Conservation (phyloP, 108 stramenopile genomes). For the Chaetoceros tenuissimus region DNA sequence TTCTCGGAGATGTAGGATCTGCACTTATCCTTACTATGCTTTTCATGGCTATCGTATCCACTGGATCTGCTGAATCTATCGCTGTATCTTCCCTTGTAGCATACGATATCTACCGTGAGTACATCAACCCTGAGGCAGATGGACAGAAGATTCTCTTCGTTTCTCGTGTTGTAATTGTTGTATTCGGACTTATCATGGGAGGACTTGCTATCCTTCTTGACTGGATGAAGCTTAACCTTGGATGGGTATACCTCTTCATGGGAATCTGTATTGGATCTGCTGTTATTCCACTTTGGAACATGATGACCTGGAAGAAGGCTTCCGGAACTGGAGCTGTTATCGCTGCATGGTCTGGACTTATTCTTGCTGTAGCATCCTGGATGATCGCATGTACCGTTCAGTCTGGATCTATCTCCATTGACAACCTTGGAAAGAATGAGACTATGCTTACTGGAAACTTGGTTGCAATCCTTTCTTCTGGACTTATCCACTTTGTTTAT, state of each 20-base stretch:
- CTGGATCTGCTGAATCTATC: conserved; percentile 64
- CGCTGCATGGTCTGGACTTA: conserved; percentile 48
- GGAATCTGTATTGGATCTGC: conserved; percentile 66
- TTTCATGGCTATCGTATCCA: conserved; percentile 76
- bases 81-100: conserved; percentile 63
- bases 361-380: conserved; percentile 46
- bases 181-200: conserved; percentile 60
- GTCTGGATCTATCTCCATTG: conserved; percentile 30
- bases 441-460: conserved; percentile 68
- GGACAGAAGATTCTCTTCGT: conserved; percentile 51
- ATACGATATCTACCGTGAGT: conserved; percentile 68
- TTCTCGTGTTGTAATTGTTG: conserved; percentile 44
- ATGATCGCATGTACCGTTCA: conserved; percentile 29
- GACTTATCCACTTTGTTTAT: conserved; percentile 35
- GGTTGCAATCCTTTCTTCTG: conserved; percentile 44
- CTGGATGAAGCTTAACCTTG: conserved; percentile 43
- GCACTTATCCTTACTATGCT: conserved; percentile 59
- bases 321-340: conserved; percentile 53
- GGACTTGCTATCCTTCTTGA: conserved; percentile 31
- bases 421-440: conserved; percentile 43
- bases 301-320: conserved; percentile 43
- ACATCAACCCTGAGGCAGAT: conserved; percentile 55
- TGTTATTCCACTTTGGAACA: conserved; percentile 61
- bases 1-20: conserved; percentile 47
- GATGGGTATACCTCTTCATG: conserved; percentile 80